Evolutionary conservation across 78 protist genomes (phyloP).

Genomic region (Dictyostelium discoideum): dicty_2.7 NC_007090.3:3260501-3261000

Average conservation of each 20-base stretch:
- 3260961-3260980: slow-evolving; percentile 13
- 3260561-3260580: slow-evolving; percentile 85
- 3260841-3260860: background rate
- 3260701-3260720: slow-evolving; percentile 60
- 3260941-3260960: slow-evolving; percentile 66
- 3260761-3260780: slow-evolving; percentile 68
- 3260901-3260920: background rate
- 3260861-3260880: slow-evolving; percentile 51
- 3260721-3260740: slow-evolving; percentile 60
- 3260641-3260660: slow-evolving; percentile 51
- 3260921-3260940: background rate
- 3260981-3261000: slow-evolving; percentile 6
- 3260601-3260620: slow-evolving; percentile 81
- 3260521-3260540: slow-evolving; percentile 66
- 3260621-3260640: slow-evolving; percentile 77
- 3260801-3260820: slow-evolving; percentile 51
- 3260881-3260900: background rate
- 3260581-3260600: slow-evolving; percentile 76
- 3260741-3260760: slow-evolving; percentile 62
- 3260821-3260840: slow-evolving; percentile 52
- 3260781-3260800: slow-evolving; percentile 52
- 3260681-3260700: slow-evolving; percentile 58
- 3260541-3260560: slow-evolving; percentile 67
- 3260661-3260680: slow-evolving; percentile 65
- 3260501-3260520: slow-evolving; percentile 50